phyloP scores from a whole-genome alignment of 2,329 filamentous ascomycete species.

The Chaetomiaceae sp. region DNA sequence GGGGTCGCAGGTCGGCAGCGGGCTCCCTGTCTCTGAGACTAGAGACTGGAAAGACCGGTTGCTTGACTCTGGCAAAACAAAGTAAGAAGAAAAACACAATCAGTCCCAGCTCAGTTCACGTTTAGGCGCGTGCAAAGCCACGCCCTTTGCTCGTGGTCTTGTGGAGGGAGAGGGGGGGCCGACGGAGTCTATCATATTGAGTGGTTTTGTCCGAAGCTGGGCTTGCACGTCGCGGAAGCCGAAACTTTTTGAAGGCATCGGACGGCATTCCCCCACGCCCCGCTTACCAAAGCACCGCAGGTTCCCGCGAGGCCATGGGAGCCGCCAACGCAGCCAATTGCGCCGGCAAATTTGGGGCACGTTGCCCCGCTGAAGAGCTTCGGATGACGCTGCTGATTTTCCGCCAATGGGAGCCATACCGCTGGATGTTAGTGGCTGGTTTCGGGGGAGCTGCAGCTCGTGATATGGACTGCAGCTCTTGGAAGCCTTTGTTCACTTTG shows the following conservation, averaged over 20 bases:
- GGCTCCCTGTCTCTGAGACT: too few species aligned
- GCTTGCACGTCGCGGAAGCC: neutral
- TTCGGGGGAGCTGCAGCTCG: neutral
- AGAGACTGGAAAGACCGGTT: neutral
- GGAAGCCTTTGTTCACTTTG: neutral
- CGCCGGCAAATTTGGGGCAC: constrained; percentile 16
- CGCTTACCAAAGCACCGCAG: neutral
- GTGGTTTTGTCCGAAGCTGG: constrained; percentile 8
- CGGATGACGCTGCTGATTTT: constrained; percentile 9
- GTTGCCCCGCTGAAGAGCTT: constrained; percentile 9
- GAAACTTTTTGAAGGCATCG: neutral
- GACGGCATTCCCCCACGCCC: neutral
- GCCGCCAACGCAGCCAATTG: constrained; percentile 18
- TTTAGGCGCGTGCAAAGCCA: neutral
- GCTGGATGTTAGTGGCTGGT: neutral
- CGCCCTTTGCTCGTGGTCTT: neutral
- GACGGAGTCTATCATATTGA: neutral
- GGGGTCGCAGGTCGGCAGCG: constrained; percentile 10
- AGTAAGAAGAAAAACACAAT: too few species aligned
- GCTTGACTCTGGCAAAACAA: neutral
- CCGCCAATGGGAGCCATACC: constrained; percentile 13
- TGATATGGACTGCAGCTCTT: neutral
- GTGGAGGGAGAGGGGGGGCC: neutral
- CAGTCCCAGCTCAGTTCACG: neutral
- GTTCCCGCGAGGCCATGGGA: too few species aligned